phyloP scores from a whole-genome alignment of 164 flowering plant species.

The Stephania cephalantha region DNA sequence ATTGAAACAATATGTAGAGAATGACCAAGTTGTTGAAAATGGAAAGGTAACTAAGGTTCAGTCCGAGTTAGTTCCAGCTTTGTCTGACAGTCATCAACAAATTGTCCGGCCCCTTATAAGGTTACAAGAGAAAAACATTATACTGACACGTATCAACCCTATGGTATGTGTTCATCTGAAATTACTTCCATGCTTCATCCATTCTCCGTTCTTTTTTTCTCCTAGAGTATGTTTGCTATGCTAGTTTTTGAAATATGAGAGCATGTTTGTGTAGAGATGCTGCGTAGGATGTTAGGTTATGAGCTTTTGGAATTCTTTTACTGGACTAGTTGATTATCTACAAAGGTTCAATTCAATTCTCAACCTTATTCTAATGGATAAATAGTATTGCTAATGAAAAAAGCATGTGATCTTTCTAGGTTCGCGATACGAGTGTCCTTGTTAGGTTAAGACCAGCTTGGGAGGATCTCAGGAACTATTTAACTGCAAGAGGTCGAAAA shows the following conservation, averaged over 20 bases:
- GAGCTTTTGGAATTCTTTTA: not conserved
- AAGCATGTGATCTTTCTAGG: constrained; percentile 34
- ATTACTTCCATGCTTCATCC: not conserved
- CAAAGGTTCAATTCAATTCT: not conserved
- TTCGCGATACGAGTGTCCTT: constrained; percentile 99
- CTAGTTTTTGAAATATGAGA: not conserved
- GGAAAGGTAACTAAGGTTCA: constrained; percentile 73
- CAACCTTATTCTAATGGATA: not conserved
- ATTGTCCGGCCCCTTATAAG: constrained; percentile 83
- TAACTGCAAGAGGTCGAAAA: constrained; percentile 97
- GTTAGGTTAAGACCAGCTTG: constrained; percentile 99
- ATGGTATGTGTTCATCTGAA: constrained; percentile 39
- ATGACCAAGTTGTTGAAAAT: constrained; percentile 85
- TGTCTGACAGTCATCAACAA: constrained; percentile 77
- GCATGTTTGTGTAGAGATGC: not conserved
- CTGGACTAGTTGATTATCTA: not conserved
- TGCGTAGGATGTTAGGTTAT: not conserved
- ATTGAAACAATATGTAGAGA: constrained; percentile 87
- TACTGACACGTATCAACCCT: constrained; percentile 94
- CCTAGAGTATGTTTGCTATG: not conserved
- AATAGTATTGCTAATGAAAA: constrained; percentile 4
- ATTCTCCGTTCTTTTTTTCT: not conserved
- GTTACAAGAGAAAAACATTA: constrained; percentile 80
- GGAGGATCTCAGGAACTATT: constrained; percentile 95
- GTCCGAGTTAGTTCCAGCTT: constrained; percentile 80